Evolutionary conservation across 2,329 filamentous ascomycete species (phyloP).

Genomic region (Ilyonectria mors-panacis): DNA sequence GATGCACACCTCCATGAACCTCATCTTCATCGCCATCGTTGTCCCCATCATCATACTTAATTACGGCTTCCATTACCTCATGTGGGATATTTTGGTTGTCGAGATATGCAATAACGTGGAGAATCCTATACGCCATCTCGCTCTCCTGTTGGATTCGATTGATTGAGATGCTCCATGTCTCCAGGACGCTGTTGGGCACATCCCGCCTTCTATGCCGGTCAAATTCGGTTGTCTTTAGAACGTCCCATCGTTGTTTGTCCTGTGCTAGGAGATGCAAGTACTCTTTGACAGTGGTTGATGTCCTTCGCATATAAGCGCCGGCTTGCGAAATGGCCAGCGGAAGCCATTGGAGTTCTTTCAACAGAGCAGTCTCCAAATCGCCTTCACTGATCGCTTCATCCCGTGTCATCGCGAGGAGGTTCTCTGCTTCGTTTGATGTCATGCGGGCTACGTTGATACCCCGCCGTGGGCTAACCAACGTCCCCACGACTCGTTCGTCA

Average conservation of each 20-base stretch:
- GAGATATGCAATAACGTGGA: constrained; percentile 51
- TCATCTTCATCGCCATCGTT: no score
- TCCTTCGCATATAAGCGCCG: constrained; percentile 51
- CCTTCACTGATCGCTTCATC: neutral
- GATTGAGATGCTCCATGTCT: constrained; percentile 54
- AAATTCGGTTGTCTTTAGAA: constrained; percentile 40
- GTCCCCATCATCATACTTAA: neutral
- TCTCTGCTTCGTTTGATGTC: neutral
- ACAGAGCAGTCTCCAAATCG: constrained; percentile 13
- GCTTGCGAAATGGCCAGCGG: constrained; percentile 53
- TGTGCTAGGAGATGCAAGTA: constrained; percentile 47
- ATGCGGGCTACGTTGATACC: neutral
- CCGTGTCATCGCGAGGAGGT: constrained; percentile 15
- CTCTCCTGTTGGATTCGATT: constrained; percentile 48
- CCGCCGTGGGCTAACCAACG: neutral
- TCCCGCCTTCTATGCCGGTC: constrained; percentile 49
- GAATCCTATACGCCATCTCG: constrained; percentile 46
- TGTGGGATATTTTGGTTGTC: constrained; percentile 52
- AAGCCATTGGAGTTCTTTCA: constrained; percentile 47
- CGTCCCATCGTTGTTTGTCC: constrained; percentile 41
- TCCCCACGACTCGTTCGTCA: neutral
- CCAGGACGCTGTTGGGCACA: constrained; percentile 52
- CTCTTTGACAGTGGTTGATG: constrained; percentile 36
- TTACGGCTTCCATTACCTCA: constrained; percentile 44
- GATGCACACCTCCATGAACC: no score